Conservation (phyloP, 176 grass and related monocot species). For the Avena eriantha region DNA sequence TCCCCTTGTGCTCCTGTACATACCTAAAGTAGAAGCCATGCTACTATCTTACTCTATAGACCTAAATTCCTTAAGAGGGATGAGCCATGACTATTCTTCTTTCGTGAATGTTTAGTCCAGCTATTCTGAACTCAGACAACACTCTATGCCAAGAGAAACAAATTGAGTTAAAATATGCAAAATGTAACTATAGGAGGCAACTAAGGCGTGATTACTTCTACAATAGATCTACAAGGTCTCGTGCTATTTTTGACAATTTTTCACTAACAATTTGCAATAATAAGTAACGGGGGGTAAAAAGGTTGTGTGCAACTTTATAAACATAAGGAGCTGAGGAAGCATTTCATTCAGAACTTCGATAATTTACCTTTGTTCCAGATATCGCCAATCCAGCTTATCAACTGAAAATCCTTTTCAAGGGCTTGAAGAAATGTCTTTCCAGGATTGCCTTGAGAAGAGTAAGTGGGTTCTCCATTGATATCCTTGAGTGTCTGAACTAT, state of each 20-base stretch:
- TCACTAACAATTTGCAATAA: not conserved
- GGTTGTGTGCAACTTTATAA: slow-evolving; percentile 22
- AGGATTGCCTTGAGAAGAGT: too few relatives aligned
- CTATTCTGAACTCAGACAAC: too few relatives aligned
- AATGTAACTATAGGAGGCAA: slow-evolving; percentile 12
- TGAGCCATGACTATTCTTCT: too few relatives aligned
- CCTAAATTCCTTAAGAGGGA: too few relatives aligned
- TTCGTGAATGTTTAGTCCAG: too few relatives aligned
- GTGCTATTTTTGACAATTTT: slow-evolving; percentile 10
- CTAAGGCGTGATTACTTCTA: slow-evolving; percentile 12
- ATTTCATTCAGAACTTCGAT: slow-evolving; percentile 30
- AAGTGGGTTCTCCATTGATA: too few relatives aligned
- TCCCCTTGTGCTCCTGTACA: too few relatives aligned
- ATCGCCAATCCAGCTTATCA: slow-evolving; percentile 35
- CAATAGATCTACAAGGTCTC: slow-evolving; percentile 17
- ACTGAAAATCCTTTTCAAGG: too few relatives aligned
- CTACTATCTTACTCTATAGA: too few relatives aligned
- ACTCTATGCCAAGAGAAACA: not conserved
- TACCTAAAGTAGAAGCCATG: too few relatives aligned
- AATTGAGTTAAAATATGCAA: slow-evolving; percentile 29
- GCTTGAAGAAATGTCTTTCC: too few relatives aligned
- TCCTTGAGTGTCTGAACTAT: too few relatives aligned
- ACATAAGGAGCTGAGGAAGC: slow-evolving; percentile 14
- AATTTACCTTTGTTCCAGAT: slow-evolving; percentile 71
- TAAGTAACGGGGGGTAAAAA: not conserved